Evolutionary conservation across 345 rosid species (phyloP).

Genomic region (Eutrema yunnanense): DNA sequence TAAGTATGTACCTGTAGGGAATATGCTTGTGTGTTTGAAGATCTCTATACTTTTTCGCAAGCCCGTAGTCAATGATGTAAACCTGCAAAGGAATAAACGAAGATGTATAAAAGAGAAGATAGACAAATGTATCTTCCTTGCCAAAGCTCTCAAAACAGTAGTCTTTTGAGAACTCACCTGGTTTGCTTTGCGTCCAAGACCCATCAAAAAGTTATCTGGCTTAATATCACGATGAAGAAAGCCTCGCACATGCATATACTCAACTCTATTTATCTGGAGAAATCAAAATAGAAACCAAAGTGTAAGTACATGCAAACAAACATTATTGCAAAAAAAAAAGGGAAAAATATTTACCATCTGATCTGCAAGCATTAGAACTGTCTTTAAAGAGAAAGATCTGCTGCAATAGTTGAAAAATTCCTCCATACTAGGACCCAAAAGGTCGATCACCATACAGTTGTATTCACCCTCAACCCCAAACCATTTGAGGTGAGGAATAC

Average conservation of each 20-base stretch:
- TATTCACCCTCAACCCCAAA: conserved; percentile 79
- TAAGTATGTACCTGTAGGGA: conserved; percentile 25
- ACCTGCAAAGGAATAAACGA: conserved; percentile 18
- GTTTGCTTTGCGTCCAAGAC: conserved; percentile 94
- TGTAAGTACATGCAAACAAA: background rate
- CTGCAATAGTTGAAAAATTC: conserved; percentile 83
- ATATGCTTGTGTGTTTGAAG: conserved; percentile 36
- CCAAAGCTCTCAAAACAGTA: background rate
- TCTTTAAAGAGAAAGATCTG: conserved; percentile 65
- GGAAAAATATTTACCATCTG: conserved; percentile 45
- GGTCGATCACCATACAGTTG: conserved; percentile 89
- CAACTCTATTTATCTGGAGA: conserved; percentile 70
- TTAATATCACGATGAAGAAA: conserved; percentile 97
- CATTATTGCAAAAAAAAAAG: background rate
- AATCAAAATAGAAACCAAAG: background rate
- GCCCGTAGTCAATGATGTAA: conserved; percentile 36
- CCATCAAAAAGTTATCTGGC: conserved; percentile 98
- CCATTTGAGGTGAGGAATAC: conserved; percentile 90
- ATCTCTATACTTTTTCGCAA: conserved; percentile 34
- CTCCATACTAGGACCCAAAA: conserved; percentile 88
- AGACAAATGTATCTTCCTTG: background rate
- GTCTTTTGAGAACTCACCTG: conserved; percentile 44
- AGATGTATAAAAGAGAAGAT: background rate
- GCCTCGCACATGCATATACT: conserved; percentile 90
- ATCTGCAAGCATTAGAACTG: conserved; percentile 91